phyloP scores from a whole-genome alignment of 163 green algal genomes.

The Chlamydomonas reinhardtii region DNA sequence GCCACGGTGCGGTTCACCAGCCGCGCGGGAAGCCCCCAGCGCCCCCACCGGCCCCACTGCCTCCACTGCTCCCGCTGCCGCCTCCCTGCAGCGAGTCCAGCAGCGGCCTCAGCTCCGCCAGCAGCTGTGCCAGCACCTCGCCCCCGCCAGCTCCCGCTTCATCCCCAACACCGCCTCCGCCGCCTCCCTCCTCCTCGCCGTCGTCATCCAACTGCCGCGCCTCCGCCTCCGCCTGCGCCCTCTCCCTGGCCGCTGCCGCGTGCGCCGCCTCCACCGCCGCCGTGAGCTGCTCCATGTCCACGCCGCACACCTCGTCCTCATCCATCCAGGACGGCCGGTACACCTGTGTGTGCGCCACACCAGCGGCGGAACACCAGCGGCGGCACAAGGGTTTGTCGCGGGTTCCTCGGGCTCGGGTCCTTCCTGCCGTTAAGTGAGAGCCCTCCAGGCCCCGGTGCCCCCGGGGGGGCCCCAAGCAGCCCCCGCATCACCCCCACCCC shows the following conservation, averaged over 20 bases:
- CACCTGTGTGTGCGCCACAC: no score
- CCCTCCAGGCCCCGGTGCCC: no score
- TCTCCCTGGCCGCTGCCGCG: not conserved
- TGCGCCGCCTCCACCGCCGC: no score
- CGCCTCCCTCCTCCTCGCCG: not conserved
- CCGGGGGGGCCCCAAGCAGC: no score
- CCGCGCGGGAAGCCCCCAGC: not conserved
- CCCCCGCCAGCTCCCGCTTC: no score
- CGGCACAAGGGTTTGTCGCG: no score
- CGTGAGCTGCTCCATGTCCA: no score
- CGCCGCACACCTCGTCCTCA: slow-evolving; percentile 14
- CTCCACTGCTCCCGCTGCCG: no score
- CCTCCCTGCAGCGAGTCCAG: not conserved
- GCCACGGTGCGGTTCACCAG: not conserved
- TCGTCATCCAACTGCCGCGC: not conserved
- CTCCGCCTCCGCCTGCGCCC: not conserved
- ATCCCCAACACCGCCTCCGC: not conserved
- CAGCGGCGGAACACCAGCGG: no score
- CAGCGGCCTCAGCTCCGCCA: not conserved
- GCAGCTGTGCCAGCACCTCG: not conserved
- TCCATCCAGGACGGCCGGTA: slow-evolving; percentile 7
- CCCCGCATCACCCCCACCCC: no score
- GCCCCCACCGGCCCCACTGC: not conserved
- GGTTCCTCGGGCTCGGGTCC: no score
- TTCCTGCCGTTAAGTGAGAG: no score